Conservation (phyloP, 176 grass and related monocot species). For the Chrysopogon serrulatus region DNA sequence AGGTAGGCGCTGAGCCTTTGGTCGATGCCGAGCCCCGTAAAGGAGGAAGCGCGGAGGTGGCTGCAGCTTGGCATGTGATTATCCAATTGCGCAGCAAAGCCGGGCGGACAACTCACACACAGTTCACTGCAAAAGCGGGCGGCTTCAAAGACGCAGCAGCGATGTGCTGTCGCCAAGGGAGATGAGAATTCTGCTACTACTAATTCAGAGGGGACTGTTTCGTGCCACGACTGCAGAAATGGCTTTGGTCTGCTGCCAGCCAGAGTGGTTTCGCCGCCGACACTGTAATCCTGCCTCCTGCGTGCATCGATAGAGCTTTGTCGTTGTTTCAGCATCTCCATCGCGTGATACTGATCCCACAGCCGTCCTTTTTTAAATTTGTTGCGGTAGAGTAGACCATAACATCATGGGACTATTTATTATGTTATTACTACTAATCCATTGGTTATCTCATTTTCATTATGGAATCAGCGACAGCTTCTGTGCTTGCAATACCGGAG, state of each 20-base stretch:
- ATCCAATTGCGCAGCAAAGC: slow-evolving; percentile 56
- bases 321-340: not conserved
- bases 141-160: slow-evolving; percentile 13
- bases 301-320: not conserved
- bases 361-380: not conserved
- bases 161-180: slow-evolving; percentile 52
- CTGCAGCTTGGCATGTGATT: slow-evolving; percentile 60
- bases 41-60: slow-evolving; percentile 30
- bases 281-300: not conserved
- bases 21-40: slow-evolving; percentile 22
- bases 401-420: not conserved
- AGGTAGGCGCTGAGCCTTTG: slow-evolving; percentile 48
- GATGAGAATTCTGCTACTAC: slow-evolving; percentile 21
- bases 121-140: slow-evolving; percentile 55
- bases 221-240: not conserved
- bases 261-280: slow-evolving; percentile 12
- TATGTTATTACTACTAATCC: not conserved
- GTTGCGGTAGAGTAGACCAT: not conserved
- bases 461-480: not conserved
- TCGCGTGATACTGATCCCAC: not conserved
- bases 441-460: not conserved
- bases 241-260: not conserved
- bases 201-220: slow-evolving; percentile 13
- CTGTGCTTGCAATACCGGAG: not conserved
- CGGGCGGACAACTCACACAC: slow-evolving; percentile 51